phyloP scores from a whole-genome alignment of 2,329 filamentous ascomycete genomes.

The Trichoderma sp. region DNA sequence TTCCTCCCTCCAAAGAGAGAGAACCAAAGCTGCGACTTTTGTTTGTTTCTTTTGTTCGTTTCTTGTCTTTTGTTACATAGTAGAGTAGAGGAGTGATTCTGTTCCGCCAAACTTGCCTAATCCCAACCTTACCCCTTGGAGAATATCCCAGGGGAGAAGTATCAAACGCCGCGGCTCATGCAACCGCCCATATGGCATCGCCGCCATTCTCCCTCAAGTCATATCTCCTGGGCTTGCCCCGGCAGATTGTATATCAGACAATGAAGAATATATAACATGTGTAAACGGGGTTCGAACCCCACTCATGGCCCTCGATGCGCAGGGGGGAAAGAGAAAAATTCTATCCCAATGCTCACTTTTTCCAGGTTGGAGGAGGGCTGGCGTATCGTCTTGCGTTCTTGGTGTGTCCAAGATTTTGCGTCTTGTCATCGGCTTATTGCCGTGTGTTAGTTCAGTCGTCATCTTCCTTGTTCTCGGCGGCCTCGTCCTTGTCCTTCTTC shows the following conservation, averaged over 20 bases:
- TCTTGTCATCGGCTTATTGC: neutral
- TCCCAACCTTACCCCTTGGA: neutral
- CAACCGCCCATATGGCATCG: neutral
- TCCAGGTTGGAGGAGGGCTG: neutral
- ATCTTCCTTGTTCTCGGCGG: constrained; percentile 42
- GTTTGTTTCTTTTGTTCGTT: neutral
- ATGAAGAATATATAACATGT: neutral
- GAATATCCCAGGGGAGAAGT: neutral
- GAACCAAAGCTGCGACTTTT: neutral
- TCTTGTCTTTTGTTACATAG: constrained; percentile 11
- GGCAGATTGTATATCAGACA: neutral
- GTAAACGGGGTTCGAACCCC: too few species aligned
- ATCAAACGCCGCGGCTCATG: constrained; percentile 27
- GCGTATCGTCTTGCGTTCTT: neutral
- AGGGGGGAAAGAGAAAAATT: too few species aligned
- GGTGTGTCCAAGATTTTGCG: neutral
- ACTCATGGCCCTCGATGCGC: too few species aligned
- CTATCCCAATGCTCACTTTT: neutral
- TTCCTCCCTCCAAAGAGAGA: too few species aligned
- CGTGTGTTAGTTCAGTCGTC: constrained; percentile 37
- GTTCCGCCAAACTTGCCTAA: neutral
- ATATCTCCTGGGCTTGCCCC: constrained; percentile 5
- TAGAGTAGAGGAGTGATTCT: constrained; percentile 28
- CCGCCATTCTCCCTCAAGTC: constrained; percentile 1
- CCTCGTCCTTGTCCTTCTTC: constrained; percentile 43